Evolutionary conservation across 129 eudicot species (phyloP), one percentile per base, ranked within the genome.

Genomic region (Lactuca sativa): DNA sequence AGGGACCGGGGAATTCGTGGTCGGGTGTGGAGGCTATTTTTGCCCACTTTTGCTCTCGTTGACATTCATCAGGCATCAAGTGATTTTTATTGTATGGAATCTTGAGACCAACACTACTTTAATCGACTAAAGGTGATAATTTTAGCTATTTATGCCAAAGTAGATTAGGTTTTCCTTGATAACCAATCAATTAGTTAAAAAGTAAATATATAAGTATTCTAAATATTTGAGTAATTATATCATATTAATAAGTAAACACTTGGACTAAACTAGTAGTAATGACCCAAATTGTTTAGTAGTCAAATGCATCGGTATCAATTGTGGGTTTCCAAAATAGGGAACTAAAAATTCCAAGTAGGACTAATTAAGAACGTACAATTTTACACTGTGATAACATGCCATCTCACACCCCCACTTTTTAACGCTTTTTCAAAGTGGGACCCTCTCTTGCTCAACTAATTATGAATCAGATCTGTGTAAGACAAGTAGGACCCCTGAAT

Each of bases 401-500:
- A 74, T 53, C 78, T 53, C 75, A 76, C 48, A 34, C 9, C 30
- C 14, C 16, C 60, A 4, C 40, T 10, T 70, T 62, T 33, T 54
- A 16, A 51, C 33, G 64, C 52, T 51, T 52, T 78, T 65, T 10
- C 32, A 37, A 64, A 61, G 9, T 41, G 66, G 70, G 75, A 8
- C 56, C 75, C 40, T n/a, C 18, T 25, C 2, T 25, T 25, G 0
- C 30, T 25, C 30, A 25, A 25, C 53, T 10, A 11, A 47, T 12
- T 47, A 47, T 47, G 15, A 47, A 48, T 57, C 59, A 59, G 74
- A 72, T 59, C 68, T 66, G 70, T 66, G 59, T 32, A 65, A 53
- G 69, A 78, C 78, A 78, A 74, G 82, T 72, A 78, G 82, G 82
- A 72, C 82, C 82, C 66, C 54, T 56, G 67, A 56, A 54, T 30